phyloP scores from a whole-genome alignment of 768 basidiomycete genomes.

The Boletus fagicola region DNA sequence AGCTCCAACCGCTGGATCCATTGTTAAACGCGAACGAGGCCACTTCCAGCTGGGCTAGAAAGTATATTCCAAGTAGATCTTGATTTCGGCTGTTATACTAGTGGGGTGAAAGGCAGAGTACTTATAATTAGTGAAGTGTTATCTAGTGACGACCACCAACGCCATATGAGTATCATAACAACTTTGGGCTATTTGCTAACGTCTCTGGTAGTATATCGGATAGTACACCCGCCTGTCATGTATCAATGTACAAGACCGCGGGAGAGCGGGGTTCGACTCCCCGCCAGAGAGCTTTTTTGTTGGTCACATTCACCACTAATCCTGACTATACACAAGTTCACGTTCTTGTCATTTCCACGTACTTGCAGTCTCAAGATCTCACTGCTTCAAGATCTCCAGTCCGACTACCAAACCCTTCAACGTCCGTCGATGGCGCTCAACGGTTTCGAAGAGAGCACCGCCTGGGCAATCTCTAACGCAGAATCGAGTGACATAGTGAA shows the following conservation, averaged over 20 bases:
- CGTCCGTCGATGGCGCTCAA: constrained; percentile 44
- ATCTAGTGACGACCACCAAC: background rate
- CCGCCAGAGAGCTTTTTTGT: constrained; percentile 39
- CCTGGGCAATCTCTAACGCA: constrained; percentile 50
- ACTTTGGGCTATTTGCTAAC: background rate
- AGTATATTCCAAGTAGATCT: constrained; percentile 45
- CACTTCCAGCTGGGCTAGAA: constrained; percentile 66
- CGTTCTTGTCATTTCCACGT: background rate
- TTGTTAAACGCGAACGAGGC: constrained; percentile 66
- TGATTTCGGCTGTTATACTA: constrained; percentile 6
- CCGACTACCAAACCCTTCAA: background rate
- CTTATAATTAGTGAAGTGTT: background rate
- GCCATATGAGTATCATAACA: background rate
- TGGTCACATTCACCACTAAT: background rate
- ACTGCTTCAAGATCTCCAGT: background rate
- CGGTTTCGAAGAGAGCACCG: constrained; percentile 39
- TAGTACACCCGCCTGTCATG: constrained; percentile 51
- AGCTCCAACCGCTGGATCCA: constrained; percentile 60
- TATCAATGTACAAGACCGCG: constrained; percentile 25
- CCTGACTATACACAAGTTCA: background rate
- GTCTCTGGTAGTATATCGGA: constrained; percentile 51
- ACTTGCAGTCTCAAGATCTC: background rate
- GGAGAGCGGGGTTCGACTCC: constrained; percentile 47
- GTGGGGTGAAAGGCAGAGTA: background rate
- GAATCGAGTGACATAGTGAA: constrained; percentile 62